A percentile compares a stretch with the other conserved stretches of the same genome.
Conservation (phyloP, 208 protist species). For the Trypanosoma boissoni region DNA sequence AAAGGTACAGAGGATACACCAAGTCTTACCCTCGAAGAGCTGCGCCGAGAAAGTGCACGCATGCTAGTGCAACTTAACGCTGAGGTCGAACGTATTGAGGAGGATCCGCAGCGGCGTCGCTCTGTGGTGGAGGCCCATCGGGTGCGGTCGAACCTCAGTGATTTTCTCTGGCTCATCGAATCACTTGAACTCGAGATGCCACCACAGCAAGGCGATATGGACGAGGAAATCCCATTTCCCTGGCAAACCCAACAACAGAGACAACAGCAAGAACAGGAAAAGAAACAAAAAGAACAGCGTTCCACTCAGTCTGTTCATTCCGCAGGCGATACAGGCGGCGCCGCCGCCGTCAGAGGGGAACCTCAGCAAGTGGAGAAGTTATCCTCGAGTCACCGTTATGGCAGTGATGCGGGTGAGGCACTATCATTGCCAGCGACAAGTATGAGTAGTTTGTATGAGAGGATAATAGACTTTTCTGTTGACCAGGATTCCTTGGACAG, state of each 20-base stretch:
- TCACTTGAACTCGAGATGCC: constrained; percentile 10
- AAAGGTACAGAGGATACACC: constrained; percentile 5
- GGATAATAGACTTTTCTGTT: constrained; percentile 18
- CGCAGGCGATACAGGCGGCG: neutral
- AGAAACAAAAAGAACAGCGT: neutral
- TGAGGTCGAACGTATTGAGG: neutral
- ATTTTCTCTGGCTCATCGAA: constrained; percentile 29
- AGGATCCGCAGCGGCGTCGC: neutral
- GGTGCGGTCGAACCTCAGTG: constrained; percentile 16
- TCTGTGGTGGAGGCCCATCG: constrained; percentile 1
- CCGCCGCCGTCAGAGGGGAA: neutral
- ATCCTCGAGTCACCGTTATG: neutral
- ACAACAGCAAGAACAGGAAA: neutral
- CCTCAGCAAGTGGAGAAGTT: neutral
- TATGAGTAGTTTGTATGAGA: constrained; percentile 6
- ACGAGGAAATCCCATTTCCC: neutral
- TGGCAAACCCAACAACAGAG: neutral
- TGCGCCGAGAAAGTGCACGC: constrained; percentile 6
- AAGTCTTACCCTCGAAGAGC: constrained; percentile 10
- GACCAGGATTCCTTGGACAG: constrained; percentile 11
- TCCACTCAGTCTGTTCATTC: neutral
- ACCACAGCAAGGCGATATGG: neutral
- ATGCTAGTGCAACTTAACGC: constrained; percentile 14
- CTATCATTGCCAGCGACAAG: no score
- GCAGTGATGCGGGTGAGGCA: neutral